Base-by-base conservation (phyloP, 176 grass and related monocot genomes). In the Saccharum spontaneum region DNA sequence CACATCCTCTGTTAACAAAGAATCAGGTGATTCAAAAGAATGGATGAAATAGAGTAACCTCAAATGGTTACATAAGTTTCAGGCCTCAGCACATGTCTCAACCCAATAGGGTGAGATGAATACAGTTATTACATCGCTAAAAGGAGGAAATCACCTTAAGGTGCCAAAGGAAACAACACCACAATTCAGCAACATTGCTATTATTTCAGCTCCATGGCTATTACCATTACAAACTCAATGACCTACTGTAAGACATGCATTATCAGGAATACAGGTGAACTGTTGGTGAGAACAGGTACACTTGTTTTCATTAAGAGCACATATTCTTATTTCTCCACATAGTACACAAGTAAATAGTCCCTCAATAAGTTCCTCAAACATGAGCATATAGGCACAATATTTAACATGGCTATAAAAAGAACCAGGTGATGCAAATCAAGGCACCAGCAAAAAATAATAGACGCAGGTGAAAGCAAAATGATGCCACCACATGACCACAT, bases 361-460 rank as follows among this genome's bases (percentile, higher is more conserved):
- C 30, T 38, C 48, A 37, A 52, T 37, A 44, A 15, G 57, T 62
- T 39, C 8, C 22, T n/a, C 15, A 33, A 5, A 18, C 16, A 71
- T 16, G 72, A 70, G 45, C 7, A 33, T 43, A 23, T 67, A 55
- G 4, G 43, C n/a, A 41, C 3, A 33, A 13, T 4, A 50, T 72
- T 44, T n/a, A 65, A 41, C 11, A 18, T 71, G 11, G 1, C 34
- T 33, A 43, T 34, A 49, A 30, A 83, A 78, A 50, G 30, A 61
- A 22, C 54, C 18, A 55, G 75, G 49, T 18, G 7, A 24, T 78
- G 37, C 16, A 82, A 52, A 82, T 76, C 61, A 82, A 69, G 37
- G 26, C 26, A 17, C 2, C 14, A 34, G 26, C 17, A 15, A 59
- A 79, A 85, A 76, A 17, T 4, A 75, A 18, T n/a, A 70, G 10